Base-by-base conservation (phyloP, 805 yeast species). In the Candida odintsovae region DNA sequence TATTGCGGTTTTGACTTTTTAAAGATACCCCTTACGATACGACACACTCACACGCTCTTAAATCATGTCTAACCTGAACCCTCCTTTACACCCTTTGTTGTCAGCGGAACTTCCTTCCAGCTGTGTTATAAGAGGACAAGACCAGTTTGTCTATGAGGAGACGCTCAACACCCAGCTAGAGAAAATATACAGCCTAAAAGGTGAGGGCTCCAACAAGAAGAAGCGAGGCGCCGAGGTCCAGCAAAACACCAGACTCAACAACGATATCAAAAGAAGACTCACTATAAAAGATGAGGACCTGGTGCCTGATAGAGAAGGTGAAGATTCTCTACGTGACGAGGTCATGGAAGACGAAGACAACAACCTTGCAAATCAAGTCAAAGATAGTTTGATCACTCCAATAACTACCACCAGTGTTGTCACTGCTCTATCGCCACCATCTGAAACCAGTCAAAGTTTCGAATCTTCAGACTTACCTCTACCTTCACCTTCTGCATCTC, bases 401-500 rank as follows among this genome's bases (percentile, higher is more conserved):
- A 35, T 11, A 46, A 45, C 33, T 7, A 31, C 41, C 12, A 38
- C 43, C 18, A 23, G 31, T 16, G 31, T 11, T 16, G 41, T 39
- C 6, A 29, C 45, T 2, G 36, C 44, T 12, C 36, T n/a, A 44
- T 33, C 37, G 25, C 19, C 33, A 35, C 39, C 37, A 40, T 15
- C 41, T 15, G 41, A 36, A 18, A 13, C 23, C n/a, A 13, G n/a
- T 12, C 39, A 36, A 36, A 20, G 20, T 41, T 38, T 41, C 18
- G 47, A 49, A 18, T 40, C 31, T 25, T 43, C 44, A 28, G 82
- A 75, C 48, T 63, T 78, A n/a, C 86, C 86, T 0, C 67, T 82
- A 19, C 88, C 87, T 0, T 81, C 86, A 10, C 88, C 87, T 0
- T 78, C 82, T 53, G 84, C 84, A 1, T 77, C 82, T 1, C 83